Conservation (phyloP, 768 basidiomycete genomes). For the Punctularia strigosozonata region DNA sequence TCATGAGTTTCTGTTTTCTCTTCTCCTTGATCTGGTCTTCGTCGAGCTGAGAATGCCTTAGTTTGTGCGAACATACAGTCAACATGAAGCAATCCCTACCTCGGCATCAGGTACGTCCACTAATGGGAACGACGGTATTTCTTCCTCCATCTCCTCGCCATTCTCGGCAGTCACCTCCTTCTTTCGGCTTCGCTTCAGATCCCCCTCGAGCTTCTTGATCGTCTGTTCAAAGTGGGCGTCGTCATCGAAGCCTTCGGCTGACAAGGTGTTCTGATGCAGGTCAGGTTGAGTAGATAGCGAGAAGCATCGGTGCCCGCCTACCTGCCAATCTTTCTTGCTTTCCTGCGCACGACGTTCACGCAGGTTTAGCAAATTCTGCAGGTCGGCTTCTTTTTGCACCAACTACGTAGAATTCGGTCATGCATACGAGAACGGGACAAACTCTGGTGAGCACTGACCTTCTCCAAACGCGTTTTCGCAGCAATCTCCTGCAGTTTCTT, state of each 20-base stretch:
- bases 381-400: conserved; percentile 62
- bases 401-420: conserved; percentile 30
- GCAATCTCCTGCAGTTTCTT: conserved; percentile 85
- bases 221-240: conserved; percentile 70
- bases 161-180: conserved; percentile 72
- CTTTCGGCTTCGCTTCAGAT: conserved; percentile 66
- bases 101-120: conserved; percentile 88
- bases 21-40: conserved; percentile 93
- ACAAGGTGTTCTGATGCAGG: conserved; percentile 40
- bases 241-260: conserved; percentile 61
- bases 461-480: conserved; percentile 74
- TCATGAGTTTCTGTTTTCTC: conserved; percentile 83
- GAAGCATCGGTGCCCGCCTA: conserved; percentile 16
- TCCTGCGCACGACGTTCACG: conserved; percentile 47
- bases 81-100: conserved; percentile 28
- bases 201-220: conserved; percentile 77
- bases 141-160: conserved; percentile 67
- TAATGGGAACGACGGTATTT: conserved; percentile 75
- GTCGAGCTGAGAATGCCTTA: conserved; percentile 40
- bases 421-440: neutral
- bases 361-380: conserved; percentile 52
- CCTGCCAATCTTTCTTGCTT: conserved; percentile 69
- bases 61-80: neutral
- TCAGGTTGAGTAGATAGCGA: conserved; percentile 1
- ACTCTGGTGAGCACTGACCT: conserved; percentile 32